phyloP scores from a whole-genome alignment of 176 grass and related monocot species.

The Raddia guianensis region DNA sequence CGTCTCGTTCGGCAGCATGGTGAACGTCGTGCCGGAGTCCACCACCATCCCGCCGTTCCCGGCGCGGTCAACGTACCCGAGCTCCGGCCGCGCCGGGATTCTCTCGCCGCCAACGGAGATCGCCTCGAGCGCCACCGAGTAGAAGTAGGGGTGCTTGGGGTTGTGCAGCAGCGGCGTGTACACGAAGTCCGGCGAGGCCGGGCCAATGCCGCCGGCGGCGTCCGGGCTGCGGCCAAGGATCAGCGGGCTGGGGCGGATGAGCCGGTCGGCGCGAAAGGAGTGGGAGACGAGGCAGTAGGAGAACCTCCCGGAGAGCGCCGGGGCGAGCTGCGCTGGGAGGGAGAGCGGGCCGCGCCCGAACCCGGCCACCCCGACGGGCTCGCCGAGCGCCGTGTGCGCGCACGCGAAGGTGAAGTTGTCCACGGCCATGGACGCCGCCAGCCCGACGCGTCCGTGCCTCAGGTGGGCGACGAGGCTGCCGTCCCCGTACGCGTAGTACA shows the following conservation, averaged over 20 bases:
- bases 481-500: constrained; percentile 95
- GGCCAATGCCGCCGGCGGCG: background rate
- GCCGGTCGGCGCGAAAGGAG: constrained; percentile 65
- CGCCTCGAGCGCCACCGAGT: constrained; percentile 80
- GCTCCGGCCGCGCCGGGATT: constrained; percentile 44
- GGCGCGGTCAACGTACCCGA: constrained; percentile 57
- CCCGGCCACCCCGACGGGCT: constrained; percentile 84
- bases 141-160: constrained; percentile 82
- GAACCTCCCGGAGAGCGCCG: constrained; percentile 68
- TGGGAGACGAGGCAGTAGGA: constrained; percentile 94
- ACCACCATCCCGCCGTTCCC: constrained; percentile 95
- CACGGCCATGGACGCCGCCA: constrained; percentile 54
- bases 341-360: constrained; percentile 87
- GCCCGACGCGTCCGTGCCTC: constrained; percentile 59
- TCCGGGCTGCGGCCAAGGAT: constrained; percentile 74
- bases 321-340: constrained; percentile 68
- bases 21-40: constrained; percentile 89
- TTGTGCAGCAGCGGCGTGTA: constrained; percentile 90
- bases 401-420: constrained; percentile 88
- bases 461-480: constrained; percentile 83
- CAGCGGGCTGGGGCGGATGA: constrained; percentile 72
- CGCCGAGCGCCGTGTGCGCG: constrained; percentile 72
- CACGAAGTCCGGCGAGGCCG: constrained; percentile 43
- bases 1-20: constrained; percentile 82
- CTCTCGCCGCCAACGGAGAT: constrained; percentile 50